A percentile compares a stretch with the other conserved stretches of the same genome.
Evolutionary conservation across 164 flowering plant genomes (phyloP).

Genomic region (Malania oleifera): DNA sequence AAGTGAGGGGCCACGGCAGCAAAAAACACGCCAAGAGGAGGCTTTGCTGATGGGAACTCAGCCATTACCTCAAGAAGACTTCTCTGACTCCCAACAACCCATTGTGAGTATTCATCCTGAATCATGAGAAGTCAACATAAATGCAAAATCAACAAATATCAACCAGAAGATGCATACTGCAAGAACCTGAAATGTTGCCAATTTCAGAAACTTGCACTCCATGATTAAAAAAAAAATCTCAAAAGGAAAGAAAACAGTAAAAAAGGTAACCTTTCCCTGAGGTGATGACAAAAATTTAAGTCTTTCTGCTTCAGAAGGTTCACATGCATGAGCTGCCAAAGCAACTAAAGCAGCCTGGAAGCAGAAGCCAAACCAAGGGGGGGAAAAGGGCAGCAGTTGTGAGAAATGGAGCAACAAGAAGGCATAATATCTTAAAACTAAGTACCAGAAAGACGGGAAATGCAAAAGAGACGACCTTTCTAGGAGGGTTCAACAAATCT

Average conservation of each 20-base stretch:
- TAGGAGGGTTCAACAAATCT: slow-evolving; percentile 77
- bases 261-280: slow-evolving; percentile 62
- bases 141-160: neutral
- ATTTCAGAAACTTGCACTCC: neutral
- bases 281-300: slow-evolving; percentile 70
- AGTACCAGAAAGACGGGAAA: neutral
- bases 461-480: slow-evolving; percentile 45
- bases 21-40: slow-evolving; percentile 92
- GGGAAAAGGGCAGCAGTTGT: neutral
- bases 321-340: slow-evolving; percentile 81
- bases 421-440: no score
- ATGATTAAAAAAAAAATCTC: neutral
- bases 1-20: slow-evolving; percentile 85
- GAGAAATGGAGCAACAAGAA: neutral
- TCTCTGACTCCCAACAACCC: slow-evolving; percentile 84
- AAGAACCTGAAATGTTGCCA: neutral
- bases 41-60: slow-evolving; percentile 89
- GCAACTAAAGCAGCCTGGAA: slow-evolving; percentile 75
- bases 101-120: slow-evolving; percentile 83
- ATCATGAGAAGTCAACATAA: neutral
- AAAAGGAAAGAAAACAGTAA: neutral
- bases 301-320: slow-evolving; percentile 65
- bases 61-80: slow-evolving; percentile 91
- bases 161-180: neutral
- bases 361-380: neutral